Evolutionary conservation across 768 basidiomycete species (phyloP), one percentile per base, ranked within the genome.

Genomic region (Lyophyllum semitale): DNA sequence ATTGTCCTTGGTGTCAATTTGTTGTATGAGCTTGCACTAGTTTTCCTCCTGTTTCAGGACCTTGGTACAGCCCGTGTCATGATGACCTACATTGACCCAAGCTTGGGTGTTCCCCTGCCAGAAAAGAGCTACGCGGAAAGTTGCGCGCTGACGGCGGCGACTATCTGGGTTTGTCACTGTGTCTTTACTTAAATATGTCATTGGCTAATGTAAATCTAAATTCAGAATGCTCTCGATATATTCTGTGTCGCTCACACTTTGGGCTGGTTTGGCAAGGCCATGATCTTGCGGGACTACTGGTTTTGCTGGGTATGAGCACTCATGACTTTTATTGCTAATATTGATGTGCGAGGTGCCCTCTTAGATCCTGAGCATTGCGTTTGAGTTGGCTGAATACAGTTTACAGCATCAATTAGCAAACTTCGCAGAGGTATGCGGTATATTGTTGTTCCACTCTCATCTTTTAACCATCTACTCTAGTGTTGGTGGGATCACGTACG

Each of bases 401-500:
- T 70, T 94, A 13, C 88, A 91, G 66, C 91, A 94, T 69, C 91
- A 94, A 66, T 71, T 94, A n/a, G 76, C 91, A 22, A 94, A 94
- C 67, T 93, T 94, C 67, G 86, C 83, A 46, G 91, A 94, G 84
- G 91, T 90, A 71, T 49, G 82, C 69, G 59, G 32, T 53, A 51
- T 56, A 50, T 55, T 32, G 27, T 30, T 45, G 47, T 52, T 48
- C 52, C 50, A 30, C 49, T 22, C 53, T 40, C 35, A 33, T 25
- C 59, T 42, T 58, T 44, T 62, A 37, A 60, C 59, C 50, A 59
- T 46, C 57, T 43, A 53, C 60, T 57, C 61, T 62, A 92, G 89
- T 93, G 92, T 65, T 93, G 91, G 92, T 94, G 91, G 91, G 92
- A 93, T 68, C 91, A 94, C 76, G 91, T 92, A 75, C 64, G 84